Percentiles rank a stretch among this genome's conserved stretches.
These are phyloP conservation scores for Penicillium steckii DNA, from an alignment of 495 filamentous ascomycete genomes.

Conservation along the genomic window DNA sequence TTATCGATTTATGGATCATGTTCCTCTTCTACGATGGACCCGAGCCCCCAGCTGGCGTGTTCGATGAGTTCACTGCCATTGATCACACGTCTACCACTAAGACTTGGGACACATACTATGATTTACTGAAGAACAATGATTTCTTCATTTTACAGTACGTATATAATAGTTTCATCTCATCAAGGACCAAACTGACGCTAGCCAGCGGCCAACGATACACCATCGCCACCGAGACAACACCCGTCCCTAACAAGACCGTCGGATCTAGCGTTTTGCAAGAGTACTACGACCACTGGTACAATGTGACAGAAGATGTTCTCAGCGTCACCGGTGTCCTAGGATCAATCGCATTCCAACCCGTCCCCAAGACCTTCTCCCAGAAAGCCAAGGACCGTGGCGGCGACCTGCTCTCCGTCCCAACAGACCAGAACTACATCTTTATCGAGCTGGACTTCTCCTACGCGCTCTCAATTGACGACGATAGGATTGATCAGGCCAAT, in stretches of 20 bases:
- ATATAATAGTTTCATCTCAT: neutral
- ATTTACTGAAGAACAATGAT: constrained; percentile 44
- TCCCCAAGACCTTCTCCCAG: constrained; percentile 48
- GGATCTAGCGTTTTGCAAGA: constrained; percentile 42
- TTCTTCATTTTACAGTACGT: constrained; percentile 38
- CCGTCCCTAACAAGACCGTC: constrained; percentile 44
- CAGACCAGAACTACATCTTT: constrained; percentile 52
- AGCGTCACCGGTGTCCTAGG: constrained; percentile 47
- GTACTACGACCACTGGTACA: constrained; percentile 53
- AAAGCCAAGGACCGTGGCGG: constrained; percentile 48
- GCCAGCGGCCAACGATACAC: constrained; percentile 50
- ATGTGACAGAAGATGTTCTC: constrained; percentile 40
- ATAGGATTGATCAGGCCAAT: constrained; percentile 48
- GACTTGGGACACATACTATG: constrained; percentile 53
- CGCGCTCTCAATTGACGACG: constrained; percentile 38
- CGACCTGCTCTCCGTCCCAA: constrained; percentile 53
- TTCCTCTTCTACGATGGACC: constrained; percentile 65
- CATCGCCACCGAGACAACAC: constrained; percentile 58
- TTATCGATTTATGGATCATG: constrained; percentile 56
- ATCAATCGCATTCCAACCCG: constrained; percentile 56
- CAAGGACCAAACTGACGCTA: too few relatives aligned
- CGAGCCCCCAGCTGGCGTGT: constrained; percentile 51
- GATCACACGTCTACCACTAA: constrained; percentile 45
- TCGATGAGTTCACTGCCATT: constrained; percentile 55
- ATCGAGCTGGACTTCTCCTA: constrained; percentile 59